These are phyloP conservation scores for Rosa persica DNA, from an alignment of 306 rosid genomes.

Conservation along the genomic window DNA sequence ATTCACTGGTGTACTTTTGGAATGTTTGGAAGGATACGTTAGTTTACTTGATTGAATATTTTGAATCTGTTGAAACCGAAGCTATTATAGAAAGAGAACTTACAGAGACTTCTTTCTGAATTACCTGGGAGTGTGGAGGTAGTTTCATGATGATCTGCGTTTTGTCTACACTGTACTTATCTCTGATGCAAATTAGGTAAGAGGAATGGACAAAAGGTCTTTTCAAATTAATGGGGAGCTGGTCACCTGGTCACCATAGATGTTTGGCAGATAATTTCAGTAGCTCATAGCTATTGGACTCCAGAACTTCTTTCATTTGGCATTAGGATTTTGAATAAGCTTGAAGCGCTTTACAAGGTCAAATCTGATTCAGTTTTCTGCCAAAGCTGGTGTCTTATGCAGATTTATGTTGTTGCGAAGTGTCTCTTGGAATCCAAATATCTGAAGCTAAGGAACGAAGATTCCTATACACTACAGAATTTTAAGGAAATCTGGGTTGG, in stretches of 20 bases:
- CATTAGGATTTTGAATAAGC: constrained; percentile 36
- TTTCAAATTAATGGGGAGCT: constrained; percentile 32
- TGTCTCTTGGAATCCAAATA: constrained; percentile 13
- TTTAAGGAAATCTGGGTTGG: too few species aligned
- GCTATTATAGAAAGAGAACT: neutral
- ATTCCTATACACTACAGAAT: neutral
- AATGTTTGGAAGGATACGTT: constrained; percentile 53
- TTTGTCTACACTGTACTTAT: constrained; percentile 32
- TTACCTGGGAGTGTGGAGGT: constrained; percentile 50
- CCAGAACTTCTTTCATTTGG: constrained; percentile 44
- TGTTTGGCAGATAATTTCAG: constrained; percentile 25
- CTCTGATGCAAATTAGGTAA: constrained; percentile 57
- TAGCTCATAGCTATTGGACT: constrained; percentile 49
- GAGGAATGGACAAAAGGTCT: constrained; percentile 10
- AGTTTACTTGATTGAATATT: constrained; percentile 32
- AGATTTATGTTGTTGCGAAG: constrained; percentile 19
- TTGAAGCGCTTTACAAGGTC: constrained; percentile 27
- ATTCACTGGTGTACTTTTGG: constrained; percentile 62
- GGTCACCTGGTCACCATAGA: constrained; percentile 32
- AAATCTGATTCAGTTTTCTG: constrained; percentile 11
- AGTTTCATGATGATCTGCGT: constrained; percentile 4
- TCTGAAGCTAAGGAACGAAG: neutral
- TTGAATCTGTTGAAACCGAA: constrained; percentile 25
- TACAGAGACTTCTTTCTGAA: constrained; percentile 46
- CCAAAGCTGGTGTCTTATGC: constrained; percentile 1